Conservation (phyloP, 2,329 filamentous ascomycete genomes). For the Aspergillus costaricaensis region DNA sequence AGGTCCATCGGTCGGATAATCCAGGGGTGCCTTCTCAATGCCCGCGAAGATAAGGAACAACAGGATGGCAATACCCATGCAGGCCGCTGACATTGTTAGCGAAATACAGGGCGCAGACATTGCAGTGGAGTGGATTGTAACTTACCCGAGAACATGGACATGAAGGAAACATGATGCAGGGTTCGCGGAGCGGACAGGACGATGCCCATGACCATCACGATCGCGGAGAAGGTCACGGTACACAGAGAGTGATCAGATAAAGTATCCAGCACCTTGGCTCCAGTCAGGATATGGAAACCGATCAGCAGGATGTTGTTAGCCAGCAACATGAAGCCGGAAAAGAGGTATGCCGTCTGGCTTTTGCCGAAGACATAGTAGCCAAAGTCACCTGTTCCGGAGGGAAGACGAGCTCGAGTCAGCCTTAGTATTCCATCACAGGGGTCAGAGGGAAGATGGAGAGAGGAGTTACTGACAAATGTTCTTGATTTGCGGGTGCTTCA, state of each 20-base stretch:
- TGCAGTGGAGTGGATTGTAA: not conserved
- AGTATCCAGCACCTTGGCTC: conserved; percentile 53
- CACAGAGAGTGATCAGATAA: conserved; percentile 52
- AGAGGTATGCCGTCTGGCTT: not conserved
- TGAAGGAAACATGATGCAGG: conserved; percentile 52
- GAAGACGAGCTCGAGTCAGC: not conserved
- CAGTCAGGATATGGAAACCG: conserved; percentile 54
- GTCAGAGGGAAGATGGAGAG: too few relatives aligned
- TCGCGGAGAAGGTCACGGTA: conserved; percentile 53
- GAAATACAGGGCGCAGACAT: too few relatives aligned
- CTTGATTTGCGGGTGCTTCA: conserved; percentile 54
- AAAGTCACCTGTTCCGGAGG: conserved; percentile 10
- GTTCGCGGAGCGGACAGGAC: conserved; percentile 50
- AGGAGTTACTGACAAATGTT: conserved; percentile 46
- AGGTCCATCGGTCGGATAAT: conserved; percentile 47
- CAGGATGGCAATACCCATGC: conserved; percentile 53
- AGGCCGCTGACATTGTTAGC: conserved; percentile 34
- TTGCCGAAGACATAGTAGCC: conserved; percentile 9
- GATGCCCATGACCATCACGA: conserved; percentile 50
- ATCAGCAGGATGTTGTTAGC: conserved; percentile 56
- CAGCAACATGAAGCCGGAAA: conserved; percentile 33
- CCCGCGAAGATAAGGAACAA: conserved; percentile 54
- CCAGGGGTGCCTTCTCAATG: conserved; percentile 46
- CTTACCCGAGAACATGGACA: conserved; percentile 51
- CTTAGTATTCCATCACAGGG: not conserved